Conservation (phyloP, 108 stramenopile species). For the Bacterosira constricta region DNA sequence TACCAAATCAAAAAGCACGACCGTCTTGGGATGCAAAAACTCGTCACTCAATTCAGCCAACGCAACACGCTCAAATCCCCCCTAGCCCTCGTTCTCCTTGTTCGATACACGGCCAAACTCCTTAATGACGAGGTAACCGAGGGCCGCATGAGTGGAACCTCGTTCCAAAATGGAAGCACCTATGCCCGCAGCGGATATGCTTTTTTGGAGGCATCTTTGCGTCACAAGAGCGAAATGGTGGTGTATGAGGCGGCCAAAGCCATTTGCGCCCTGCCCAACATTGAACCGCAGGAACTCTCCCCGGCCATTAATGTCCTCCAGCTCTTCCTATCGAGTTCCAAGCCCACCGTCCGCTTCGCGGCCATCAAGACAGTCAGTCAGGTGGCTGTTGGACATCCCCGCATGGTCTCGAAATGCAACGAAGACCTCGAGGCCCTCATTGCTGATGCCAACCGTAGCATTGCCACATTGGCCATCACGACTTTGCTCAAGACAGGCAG, state of each 20-base stretch:
- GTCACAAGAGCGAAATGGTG: constrained; percentile 97
- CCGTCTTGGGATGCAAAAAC: constrained; percentile 94
- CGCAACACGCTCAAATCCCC: constrained; percentile 91
- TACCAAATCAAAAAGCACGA: constrained; percentile 98
- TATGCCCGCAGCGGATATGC: constrained; percentile 90
- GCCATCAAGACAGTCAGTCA: constrained; percentile 94
- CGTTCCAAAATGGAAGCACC: constrained; percentile 62
- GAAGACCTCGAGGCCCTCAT: constrained; percentile 98
- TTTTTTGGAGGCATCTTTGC: constrained; percentile 90
- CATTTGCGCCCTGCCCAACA: constrained; percentile 93
- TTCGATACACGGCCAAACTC: constrained; percentile 95
- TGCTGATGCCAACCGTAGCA: constrained; percentile 94
- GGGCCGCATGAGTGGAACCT: constrained; percentile 59
- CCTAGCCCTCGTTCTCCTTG: constrained; percentile 91
- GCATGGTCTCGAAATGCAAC: constrained; percentile 96
- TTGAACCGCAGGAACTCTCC: constrained; percentile 92
- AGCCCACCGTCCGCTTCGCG: constrained; percentile 94
- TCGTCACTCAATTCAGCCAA: constrained; percentile 90
- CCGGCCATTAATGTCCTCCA: constrained; percentile 97
- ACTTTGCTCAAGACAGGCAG: constrained; percentile 98
- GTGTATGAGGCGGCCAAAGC: constrained; percentile 98
- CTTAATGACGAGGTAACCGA: constrained; percentile 79
- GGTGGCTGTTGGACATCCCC: constrained; percentile 91
- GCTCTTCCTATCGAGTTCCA: constrained; percentile 92
- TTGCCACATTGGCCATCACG: constrained; percentile 98